Base-by-base conservation (phyloP, 1,139 yeast genomes). In the Geotrichum reessii region DNA sequence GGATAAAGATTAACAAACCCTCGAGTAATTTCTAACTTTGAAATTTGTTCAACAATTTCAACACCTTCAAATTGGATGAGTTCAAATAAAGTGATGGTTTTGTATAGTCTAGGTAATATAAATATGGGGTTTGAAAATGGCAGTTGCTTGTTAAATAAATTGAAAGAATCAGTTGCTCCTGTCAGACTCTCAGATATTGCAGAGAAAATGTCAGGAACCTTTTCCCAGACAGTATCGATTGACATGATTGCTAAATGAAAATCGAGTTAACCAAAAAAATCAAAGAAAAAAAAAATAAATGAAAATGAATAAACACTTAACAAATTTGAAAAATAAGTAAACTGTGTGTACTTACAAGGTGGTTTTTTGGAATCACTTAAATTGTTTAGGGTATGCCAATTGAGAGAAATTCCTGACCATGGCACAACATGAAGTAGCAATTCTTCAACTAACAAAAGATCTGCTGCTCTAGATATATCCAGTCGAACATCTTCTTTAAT, bases 1-100 rank as follows among this genome's bases (percentile, higher is more conserved):
- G 97, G 97, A 64, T 79, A 86, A 0, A 90, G 81, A 53, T 87
- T 89, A 25, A 90, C 70, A 55, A 81, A 84, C 2, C 75, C 71
- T 27, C 74, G 71, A 2, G 80, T 75, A 12, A 57, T 47, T 11
- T 53, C 51, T 12, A 53, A 47, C 7, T 28, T 27, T 5, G 59
- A 48, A 7, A 57, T 8, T 3, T 19, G 44, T 25, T 52, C 59
- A n/a, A 47, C 46, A 25, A 53, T 47, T 8, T 25, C 40, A 12
- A 57, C 19, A n/a, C 59, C 56, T 12, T 57, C 25, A 4, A 31
- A 21, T 14, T 49, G 51, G 8, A 53, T 50, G 21, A 52, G 14
- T 37, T 42, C 47, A 40, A 53, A 57, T 19, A 57, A 44, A 12
- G 31, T n/a, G 9, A 57, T 40, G 5, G 59, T 57, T 51, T 47